Conservation (phyloP, 768 basidiomycete species). For the Botryobasidium botryosum region DNA sequence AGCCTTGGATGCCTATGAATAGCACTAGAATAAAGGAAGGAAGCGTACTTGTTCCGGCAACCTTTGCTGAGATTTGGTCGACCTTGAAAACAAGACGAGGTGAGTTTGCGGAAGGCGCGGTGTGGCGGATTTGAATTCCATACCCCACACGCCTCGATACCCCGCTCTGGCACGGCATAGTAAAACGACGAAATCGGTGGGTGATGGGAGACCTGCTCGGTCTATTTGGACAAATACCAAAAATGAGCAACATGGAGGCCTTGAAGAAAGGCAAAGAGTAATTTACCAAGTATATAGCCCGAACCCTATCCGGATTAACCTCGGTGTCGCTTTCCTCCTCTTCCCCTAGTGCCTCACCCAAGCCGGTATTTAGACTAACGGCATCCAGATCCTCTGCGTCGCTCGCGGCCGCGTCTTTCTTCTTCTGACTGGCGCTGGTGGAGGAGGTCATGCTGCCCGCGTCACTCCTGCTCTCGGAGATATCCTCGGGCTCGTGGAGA, state of each 20-base stretch:
- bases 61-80: constrained; percentile 88
- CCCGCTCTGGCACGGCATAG: constrained; percentile 55
- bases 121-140: constrained; percentile 8
- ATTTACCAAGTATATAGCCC: neutral
- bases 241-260: neutral
- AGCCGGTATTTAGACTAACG: neutral
- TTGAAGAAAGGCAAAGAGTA: neutral
- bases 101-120: neutral
- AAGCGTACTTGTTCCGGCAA: constrained; percentile 54
- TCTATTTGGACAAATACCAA: constrained; percentile 20
- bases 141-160: constrained; percentile 53
- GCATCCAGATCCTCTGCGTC: neutral
- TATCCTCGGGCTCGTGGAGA: constrained; percentile 8
- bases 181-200: constrained; percentile 84
- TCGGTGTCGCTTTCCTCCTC: neutral
- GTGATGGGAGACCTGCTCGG: constrained; percentile 94
- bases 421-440: neutral
- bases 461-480: neutral
- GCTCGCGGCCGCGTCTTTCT: constrained; percentile 8
- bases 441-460: neutral
- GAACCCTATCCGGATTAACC: neutral
- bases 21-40: constrained; percentile 9
- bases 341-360: no score
- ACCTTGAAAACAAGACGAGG: constrained; percentile 25
- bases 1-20: constrained; percentile 8